Conservation (phyloP, 2,329 filamentous ascomycete genomes). For the Zelopaecilomyces penicillatus region DNA sequence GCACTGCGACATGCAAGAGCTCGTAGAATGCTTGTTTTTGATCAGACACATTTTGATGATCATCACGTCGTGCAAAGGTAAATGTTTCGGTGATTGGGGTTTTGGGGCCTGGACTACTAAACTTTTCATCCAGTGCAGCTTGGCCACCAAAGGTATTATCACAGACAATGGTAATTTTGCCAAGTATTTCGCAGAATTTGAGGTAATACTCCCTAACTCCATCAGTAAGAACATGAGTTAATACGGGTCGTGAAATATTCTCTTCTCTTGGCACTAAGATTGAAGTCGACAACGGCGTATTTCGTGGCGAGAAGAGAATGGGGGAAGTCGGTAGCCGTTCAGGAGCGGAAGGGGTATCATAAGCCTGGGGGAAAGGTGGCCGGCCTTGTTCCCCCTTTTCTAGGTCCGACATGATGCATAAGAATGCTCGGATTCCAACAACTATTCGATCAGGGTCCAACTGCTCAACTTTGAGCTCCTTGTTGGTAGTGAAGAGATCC, state of each 20-base stretch:
- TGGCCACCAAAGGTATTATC: constrained; percentile 97
- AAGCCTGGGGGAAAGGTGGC: constrained; percentile 77
- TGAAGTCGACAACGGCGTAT: constrained; percentile 17
- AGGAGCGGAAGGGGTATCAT: constrained; percentile 28
- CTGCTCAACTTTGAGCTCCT: constrained; percentile 79
- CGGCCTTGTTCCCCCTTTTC: constrained; percentile 71
- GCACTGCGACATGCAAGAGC: constrained; percentile 86
- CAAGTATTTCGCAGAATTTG: constrained; percentile 88
- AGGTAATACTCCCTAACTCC: constrained; percentile 77
- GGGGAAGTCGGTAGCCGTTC: constrained; percentile 45
- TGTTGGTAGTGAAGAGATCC: constrained; percentile 69
- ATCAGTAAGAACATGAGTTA: constrained; percentile 59
- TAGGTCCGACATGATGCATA: constrained; percentile 86
- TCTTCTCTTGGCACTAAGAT: constrained; percentile 43
- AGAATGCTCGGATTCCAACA: constrained; percentile 89
- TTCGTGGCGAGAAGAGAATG: constrained; percentile 31
- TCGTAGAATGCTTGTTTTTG: constrained; percentile 95
- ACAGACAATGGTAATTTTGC: constrained; percentile 92
- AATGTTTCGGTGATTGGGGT: constrained; percentile 94
- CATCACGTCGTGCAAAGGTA: constrained; percentile 78
- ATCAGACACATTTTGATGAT: constrained; percentile 62
- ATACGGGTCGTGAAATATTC: constrained; percentile 56
- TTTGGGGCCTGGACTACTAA: constrained; percentile 77
- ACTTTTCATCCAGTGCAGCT: constrained; percentile 91
- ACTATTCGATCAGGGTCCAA: constrained; percentile 95